Evolutionary conservation across 441 rosid genomes (phyloP).

Genomic region (Gossypium gossypioides): DNA sequence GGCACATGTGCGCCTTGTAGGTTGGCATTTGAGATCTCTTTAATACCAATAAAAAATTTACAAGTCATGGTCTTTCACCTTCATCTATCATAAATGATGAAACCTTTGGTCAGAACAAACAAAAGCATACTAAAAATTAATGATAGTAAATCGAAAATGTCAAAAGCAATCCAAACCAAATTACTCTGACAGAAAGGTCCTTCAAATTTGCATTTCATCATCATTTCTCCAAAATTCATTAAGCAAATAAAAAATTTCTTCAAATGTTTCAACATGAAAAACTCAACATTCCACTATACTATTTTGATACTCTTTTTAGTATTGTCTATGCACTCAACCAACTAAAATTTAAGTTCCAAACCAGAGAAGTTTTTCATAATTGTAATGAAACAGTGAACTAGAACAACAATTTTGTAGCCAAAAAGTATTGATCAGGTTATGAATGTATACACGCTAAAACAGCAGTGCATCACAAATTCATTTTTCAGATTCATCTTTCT

Average conservation of each 20-base stretch:
- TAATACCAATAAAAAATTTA: not conserved
- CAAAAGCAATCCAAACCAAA: not conserved
- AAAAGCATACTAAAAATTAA: not conserved
- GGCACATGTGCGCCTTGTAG: not conserved
- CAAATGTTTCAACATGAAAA: not conserved
- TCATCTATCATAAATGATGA: not conserved
- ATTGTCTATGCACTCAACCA: not conserved
- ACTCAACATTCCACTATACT: not conserved
- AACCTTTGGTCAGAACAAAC: not conserved
- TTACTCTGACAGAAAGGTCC: not conserved
- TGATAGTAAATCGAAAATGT: not conserved
- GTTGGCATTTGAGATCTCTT: not conserved
- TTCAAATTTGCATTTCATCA: not conserved
- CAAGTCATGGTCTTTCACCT: not conserved
- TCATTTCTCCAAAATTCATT: not conserved
- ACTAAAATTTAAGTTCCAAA: not conserved
- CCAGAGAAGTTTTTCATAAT: not conserved
- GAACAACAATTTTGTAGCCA: not conserved
- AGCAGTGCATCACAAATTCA: not conserved
- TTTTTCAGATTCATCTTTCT: not conserved
- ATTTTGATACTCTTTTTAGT: not conserved
- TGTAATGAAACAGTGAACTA: not conserved
- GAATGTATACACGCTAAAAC: not conserved
- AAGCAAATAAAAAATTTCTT: not conserved
- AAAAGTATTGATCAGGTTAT: not conserved